Evolutionary conservation across 108 stramenopile genomes (phyloP).

Genomic region (Epithemia pelagica): DNA sequence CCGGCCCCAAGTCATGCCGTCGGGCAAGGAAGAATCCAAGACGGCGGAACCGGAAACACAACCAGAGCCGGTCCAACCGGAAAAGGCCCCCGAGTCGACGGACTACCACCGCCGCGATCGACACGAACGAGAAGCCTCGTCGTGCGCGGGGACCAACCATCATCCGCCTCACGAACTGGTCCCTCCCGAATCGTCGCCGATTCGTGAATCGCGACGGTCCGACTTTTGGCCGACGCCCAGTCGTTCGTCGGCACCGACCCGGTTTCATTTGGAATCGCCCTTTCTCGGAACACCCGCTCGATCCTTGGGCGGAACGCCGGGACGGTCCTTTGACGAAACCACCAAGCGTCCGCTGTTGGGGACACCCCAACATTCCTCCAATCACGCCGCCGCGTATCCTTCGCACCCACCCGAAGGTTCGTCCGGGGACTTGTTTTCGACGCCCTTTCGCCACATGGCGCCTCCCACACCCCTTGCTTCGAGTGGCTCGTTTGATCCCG

Average conservation of each 20-base stretch:
- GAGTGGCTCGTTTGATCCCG: neutral
- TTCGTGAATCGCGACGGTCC: neutral
- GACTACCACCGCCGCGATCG: neutral
- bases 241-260: neutral
- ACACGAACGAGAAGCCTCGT: neutral
- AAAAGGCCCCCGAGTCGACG: neutral
- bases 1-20: constrained; percentile 22
- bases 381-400: neutral
- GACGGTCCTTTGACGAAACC: neutral
- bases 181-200: neutral
- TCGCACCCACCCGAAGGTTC: neutral
- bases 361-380: neutral
- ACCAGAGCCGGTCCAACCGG: neutral
- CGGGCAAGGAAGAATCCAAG: neutral
- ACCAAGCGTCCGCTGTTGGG: neutral
- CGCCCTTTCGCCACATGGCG: neutral
- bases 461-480: neutral
- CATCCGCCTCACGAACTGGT: neutral
- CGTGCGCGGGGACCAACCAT: neutral
- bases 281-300: neutral
- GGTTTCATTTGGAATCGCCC: neutral
- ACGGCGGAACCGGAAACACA: neutral
- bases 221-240: neutral
- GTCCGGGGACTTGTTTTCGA: neutral
- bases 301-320: neutral